These are phyloP conservation scores for Plasmodium coatneyi DNA, from an alignment of 169 alveolate genomes.

Conservation along the genomic window DNA sequence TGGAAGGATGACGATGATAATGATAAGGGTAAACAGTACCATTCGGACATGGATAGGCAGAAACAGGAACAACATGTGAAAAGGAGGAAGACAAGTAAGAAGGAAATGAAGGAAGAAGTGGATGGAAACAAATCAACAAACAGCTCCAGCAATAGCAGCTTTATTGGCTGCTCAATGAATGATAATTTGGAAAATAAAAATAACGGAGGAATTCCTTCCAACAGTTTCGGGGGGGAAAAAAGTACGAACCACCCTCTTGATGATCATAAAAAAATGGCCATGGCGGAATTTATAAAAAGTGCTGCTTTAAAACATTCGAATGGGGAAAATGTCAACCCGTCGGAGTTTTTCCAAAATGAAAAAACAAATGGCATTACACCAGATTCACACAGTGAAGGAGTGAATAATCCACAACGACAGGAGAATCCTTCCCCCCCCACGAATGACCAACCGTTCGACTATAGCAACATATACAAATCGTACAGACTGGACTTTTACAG, in stretches of 20 bases:
- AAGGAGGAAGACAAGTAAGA: neutral
- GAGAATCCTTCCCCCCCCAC: neutral
- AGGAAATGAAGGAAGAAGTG: neutral
- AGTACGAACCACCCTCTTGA: neutral
- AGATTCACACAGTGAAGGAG: neutral
- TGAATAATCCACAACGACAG: neutral
- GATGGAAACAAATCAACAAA: neutral
- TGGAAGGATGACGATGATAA: constrained; percentile 74
- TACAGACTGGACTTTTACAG: constrained; percentile 40
- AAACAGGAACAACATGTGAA: neutral
- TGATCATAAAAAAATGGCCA: neutral
- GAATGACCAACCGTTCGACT: neutral
- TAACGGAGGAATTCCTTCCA: neutral
- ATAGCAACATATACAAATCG: constrained; percentile 55
- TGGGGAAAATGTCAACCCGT: neutral
- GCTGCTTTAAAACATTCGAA: neutral
- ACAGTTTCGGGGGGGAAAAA: neutral
- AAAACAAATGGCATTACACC: neutral
- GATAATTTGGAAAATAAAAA: constrained; percentile 18
- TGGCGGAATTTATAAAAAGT: neutral
- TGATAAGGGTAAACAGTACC: constrained; percentile 10
- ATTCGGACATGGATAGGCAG: constrained; percentile 37
- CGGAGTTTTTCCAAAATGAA: neutral
- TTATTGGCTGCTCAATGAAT: neutral
- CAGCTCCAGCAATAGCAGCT: neutral